phyloP scores from a whole-genome alignment of 371 early-diverging fungal species.

The Rhizopus microsporus region DNA sequence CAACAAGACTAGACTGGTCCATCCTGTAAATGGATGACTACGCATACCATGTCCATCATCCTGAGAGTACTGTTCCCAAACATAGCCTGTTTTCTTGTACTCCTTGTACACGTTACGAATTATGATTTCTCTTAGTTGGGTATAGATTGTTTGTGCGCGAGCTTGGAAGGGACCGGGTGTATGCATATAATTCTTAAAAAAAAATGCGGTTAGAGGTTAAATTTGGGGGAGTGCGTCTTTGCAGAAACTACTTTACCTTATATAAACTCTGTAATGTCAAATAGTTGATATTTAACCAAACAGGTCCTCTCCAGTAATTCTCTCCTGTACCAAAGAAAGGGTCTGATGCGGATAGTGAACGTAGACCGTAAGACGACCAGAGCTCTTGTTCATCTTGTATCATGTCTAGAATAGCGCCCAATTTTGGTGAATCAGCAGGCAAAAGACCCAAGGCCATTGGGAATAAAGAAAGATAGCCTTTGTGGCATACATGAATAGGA shows the following conservation, averaged over 20 bases:
- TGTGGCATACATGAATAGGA: slow-evolving; percentile 75
- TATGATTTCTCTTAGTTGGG: slow-evolving; percentile 72
- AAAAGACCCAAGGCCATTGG: slow-evolving; percentile 83
- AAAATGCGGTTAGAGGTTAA: not conserved
- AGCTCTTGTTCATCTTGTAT: slow-evolving; percentile 72
- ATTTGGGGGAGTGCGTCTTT: not conserved
- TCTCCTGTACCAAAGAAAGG: slow-evolving; percentile 79
- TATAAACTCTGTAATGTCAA: slow-evolving; percentile 76
- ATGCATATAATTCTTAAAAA: slow-evolving; percentile 63
- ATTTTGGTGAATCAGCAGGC: slow-evolving; percentile 65
- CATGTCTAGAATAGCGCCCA: slow-evolving; percentile 74
- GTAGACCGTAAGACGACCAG: slow-evolving; percentile 84
- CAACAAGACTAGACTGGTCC: slow-evolving; percentile 84
- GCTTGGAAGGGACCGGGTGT: slow-evolving; percentile 70
- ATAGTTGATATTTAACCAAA: slow-evolving; percentile 96
- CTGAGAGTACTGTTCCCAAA: slow-evolving; percentile 94
- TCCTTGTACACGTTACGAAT: slow-evolving; percentile 78
- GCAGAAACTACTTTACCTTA: slow-evolving; percentile 40
- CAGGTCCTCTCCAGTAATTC: slow-evolving; percentile 94
- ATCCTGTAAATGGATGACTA: slow-evolving; percentile 95
- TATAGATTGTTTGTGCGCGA: slow-evolving; percentile 74
- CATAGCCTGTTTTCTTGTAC: slow-evolving; percentile 80
- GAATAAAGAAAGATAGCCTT: slow-evolving; percentile 85
- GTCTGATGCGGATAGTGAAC: slow-evolving; percentile 80
- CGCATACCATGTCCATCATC: slow-evolving; percentile 78